Base-by-base conservation (phyloP, 73 alveolate species). In the Paraurostyla sp. region DNA sequence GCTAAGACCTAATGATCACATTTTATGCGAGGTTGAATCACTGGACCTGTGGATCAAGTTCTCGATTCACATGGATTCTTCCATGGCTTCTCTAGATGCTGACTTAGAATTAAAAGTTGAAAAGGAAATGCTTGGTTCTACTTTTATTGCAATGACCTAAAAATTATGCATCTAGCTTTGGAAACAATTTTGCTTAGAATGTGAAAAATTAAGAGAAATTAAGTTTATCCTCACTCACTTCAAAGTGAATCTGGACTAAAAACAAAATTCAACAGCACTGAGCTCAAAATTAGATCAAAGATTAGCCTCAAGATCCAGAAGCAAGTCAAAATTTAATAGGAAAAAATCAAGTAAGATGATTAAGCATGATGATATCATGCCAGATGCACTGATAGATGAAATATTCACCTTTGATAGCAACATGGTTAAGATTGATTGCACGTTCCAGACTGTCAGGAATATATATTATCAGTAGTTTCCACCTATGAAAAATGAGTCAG, bases 21-120 rank as follows among this genome's bases (percentile, higher is more conserved):
- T 65, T 4, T 38, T 65, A 58, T 65, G 82, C 25, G 41, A 40
- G 41, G 58, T 65, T 0, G 82, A 65, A 2, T 65, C 82, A 1
- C 30, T 35, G 3, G 82, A 65, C 41, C 35, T 65, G 4, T 65
- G 82, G 82, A 56, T 65, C 3, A 65, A 65, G 41, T 6, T 65
- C 18, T 15, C 35, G 46, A 65, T 65, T 35, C 58, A 32, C 6
- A 16, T 65, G 6, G 35, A 20, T 13, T 65, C 60, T 16, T 1
- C 82, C 3, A 1, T 22, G 23, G 41, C 16, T 15, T 20, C 54
- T 18, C 42, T 65, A 6, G 58, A 65, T 25, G 58, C 58, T 18
- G 32, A 18, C 16, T 56, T 65, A 11, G 82, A 65, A 22, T 15
- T 65, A 1, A 65, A 65, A 65, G 58, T 65, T 2, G 82, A 65